phyloP scores from a whole-genome alignment of 495 filamentous ascomycete species.

The Acidiella bohemica region DNA sequence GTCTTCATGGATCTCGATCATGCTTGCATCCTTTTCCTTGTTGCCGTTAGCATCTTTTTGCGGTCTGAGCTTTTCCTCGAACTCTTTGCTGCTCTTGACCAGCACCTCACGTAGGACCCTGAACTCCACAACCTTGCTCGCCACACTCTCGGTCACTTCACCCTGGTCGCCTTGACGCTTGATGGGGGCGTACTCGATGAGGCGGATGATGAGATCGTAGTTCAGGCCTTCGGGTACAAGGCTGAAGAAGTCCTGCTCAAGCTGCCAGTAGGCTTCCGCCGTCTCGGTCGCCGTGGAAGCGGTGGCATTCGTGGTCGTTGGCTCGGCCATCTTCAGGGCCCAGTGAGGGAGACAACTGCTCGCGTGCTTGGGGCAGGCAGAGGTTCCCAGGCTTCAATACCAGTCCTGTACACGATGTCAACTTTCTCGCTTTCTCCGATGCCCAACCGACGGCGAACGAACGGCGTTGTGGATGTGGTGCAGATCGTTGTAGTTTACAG shows the following conservation, averaged over 20 bases:
- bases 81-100: neutral
- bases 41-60: too few relatives aligned
- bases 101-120: slow-evolving; percentile 5
- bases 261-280: slow-evolving; percentile 6
- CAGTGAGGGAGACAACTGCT: too few relatives aligned
- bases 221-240: slow-evolving; percentile 2
- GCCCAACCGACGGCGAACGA: too few relatives aligned
- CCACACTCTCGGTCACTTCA: neutral
- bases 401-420: too few relatives aligned
- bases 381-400: too few relatives aligned
- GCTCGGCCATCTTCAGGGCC: too few relatives aligned
- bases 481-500: too few relatives aligned
- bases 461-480: too few relatives aligned
- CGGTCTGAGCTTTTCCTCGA: slow-evolving; percentile 3
- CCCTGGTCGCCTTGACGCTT: neutral
- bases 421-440: too few relatives aligned
- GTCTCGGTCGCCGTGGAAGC: too few relatives aligned
- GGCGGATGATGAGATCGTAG: slow-evolving; percentile 7
- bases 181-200: slow-evolving; percentile 9
- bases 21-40: slow-evolving; percentile 1
- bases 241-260: slow-evolving; percentile 4
- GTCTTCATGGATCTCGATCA: slow-evolving; percentile 9
- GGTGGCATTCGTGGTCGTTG: too few relatives aligned
- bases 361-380: too few relatives aligned
- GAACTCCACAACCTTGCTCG: slow-evolving; percentile 8